These are phyloP conservation scores for Diutina mesorugosa DNA, from an alignment of 1,139 yeast species.

Conservation along the genomic window DNA sequence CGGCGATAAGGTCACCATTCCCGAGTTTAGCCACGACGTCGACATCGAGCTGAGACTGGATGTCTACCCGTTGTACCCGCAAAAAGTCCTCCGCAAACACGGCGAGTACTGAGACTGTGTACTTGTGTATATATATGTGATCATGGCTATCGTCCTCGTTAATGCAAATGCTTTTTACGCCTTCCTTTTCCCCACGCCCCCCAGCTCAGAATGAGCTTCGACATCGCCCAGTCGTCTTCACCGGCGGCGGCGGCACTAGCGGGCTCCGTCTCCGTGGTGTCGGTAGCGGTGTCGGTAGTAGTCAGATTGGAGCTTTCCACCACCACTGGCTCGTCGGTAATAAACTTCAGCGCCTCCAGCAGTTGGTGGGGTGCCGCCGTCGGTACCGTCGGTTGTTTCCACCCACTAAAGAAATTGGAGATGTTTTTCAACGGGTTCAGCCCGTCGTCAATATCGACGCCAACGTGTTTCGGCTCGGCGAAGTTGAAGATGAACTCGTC, in stretches of 20 bases:
- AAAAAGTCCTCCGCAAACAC: conserved; percentile 62
- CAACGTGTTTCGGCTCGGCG: conserved; percentile 66
- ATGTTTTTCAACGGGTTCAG: neutral
- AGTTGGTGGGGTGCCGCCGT: neutral
- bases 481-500: conserved; percentile 87
- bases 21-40: conserved; percentile 15
- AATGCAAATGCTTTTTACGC: neutral
- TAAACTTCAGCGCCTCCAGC: neutral
- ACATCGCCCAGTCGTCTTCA: neutral
- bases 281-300: neutral
- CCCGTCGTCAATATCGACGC: conserved; percentile 10
- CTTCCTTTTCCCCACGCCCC: neutral
- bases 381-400: neutral
- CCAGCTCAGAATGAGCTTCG: neutral
- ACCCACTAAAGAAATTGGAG: neutral
- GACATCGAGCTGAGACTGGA: conserved; percentile 28
- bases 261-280: neutral
- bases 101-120: conserved; percentile 43
- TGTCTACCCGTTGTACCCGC: conserved; percentile 51
- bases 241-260: neutral
- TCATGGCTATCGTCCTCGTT: neutral
- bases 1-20: conserved; percentile 6
- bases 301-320: neutral
- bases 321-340: neutral
- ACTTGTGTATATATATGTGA: neutral